A percentile compares a stretch with the other conserved stretches of the same genome.
phyloP scores from a whole-genome alignment of 106 monocot genomes.

The Acorus gramineus region DNA sequence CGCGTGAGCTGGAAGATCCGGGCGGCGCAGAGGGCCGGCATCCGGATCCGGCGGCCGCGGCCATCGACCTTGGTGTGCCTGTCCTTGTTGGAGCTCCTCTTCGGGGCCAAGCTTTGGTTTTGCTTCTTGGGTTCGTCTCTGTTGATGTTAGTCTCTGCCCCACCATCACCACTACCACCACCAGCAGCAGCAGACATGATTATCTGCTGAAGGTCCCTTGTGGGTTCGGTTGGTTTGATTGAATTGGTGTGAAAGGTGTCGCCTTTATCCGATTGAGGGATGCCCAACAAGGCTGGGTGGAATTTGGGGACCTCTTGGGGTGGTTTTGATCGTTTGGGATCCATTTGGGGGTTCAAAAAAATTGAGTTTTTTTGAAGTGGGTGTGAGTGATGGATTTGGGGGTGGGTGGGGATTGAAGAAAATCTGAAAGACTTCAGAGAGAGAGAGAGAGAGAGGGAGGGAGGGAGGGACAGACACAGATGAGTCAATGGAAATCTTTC shows the following conservation, averaged over 20 bases:
- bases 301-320: constrained; percentile 4
- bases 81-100: constrained; percentile 63
- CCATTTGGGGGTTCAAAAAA: constrained; percentile 4
- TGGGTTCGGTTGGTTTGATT: background rate
- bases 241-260: constrained; percentile 3
- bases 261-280: background rate
- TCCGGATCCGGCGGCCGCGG: constrained; percentile 52
- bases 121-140: constrained; percentile 19
- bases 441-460: no score
- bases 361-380: background rate
- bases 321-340: constrained; percentile 1
- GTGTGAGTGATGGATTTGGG: background rate
- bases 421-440: no score
- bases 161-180: background rate
- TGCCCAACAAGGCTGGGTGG: constrained; percentile 5
- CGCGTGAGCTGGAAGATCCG: constrained; percentile 67
- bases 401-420: no score
- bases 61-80: constrained; percentile 74
- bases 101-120: constrained; percentile 17
- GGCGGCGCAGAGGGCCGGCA: constrained; percentile 71
- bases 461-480: no score
- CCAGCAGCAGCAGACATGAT: background rate
- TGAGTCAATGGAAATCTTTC: no score
- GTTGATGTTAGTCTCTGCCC: constrained; percentile 3
- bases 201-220: background rate